Percentiles rank a stretch among this genome's conserved stretches.
These are phyloP conservation scores for Plasmodium coatneyi DNA, from an alignment of 169 alveolate genomes.

Conservation along the genomic window DNA sequence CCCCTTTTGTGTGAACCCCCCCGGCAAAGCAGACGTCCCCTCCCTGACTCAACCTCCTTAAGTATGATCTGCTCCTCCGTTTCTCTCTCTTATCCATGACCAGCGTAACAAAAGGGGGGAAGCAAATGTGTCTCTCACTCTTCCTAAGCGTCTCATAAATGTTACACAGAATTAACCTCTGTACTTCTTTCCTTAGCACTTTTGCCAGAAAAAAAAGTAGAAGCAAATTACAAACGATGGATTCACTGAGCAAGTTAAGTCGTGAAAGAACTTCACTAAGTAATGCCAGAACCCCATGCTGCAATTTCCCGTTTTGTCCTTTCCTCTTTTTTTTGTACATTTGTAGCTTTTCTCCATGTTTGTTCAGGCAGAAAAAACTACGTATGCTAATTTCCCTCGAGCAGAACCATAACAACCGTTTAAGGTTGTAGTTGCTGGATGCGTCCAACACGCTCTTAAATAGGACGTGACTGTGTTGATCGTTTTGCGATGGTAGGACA, in stretches of 20 bases:
- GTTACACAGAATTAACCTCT: slow-evolving; percentile 23
- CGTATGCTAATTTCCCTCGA: slow-evolving; percentile 6
- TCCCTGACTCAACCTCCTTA: slow-evolving; percentile 8
- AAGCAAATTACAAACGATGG: not conserved
- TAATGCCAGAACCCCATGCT: slow-evolving; percentile 27
- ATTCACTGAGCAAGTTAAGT: slow-evolving; percentile 5
- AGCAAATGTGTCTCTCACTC: slow-evolving; percentile 41
- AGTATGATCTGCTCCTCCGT: slow-evolving; percentile 10
- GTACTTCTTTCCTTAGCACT: slow-evolving; percentile 17
- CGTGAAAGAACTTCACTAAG: not conserved
- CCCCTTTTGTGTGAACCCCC: not conserved
- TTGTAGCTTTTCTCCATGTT: slow-evolving; percentile 15
- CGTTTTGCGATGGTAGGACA: not conserved
- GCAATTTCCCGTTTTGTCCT: not conserved
- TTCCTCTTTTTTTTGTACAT: slow-evolving; percentile 31
- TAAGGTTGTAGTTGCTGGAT: not conserved
- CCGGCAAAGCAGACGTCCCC: not conserved
- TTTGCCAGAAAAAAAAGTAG: slow-evolving; percentile 17
- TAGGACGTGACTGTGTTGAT: not conserved
- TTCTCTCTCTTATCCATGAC: slow-evolving; percentile 44
- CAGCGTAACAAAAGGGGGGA: slow-evolving; percentile 48
- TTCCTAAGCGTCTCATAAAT: slow-evolving; percentile 50
- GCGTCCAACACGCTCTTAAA: not conserved
- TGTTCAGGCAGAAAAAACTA: slow-evolving; percentile 18
- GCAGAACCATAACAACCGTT: slow-evolving; percentile 9